Percentiles rank a stretch among this genome's conserved stretches.
phyloP scores from a whole-genome alignment of 768 basidiomycete species.

The Cyathus striatus region DNA sequence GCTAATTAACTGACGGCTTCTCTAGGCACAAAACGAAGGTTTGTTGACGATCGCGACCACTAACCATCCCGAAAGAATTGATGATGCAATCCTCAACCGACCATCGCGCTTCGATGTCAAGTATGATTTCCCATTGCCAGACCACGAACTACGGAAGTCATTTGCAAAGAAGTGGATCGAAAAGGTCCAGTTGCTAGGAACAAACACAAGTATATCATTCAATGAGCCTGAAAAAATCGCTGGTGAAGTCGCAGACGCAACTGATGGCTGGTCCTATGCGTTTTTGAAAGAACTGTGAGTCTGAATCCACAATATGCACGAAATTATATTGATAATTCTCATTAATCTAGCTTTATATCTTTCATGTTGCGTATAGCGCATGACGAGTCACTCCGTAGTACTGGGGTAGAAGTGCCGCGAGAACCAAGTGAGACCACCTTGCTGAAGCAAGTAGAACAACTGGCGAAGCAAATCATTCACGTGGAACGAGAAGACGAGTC shows the following conservation, averaged over 20 bases:
- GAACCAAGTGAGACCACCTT: background rate
- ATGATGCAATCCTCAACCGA: background rate
- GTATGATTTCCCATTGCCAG: background rate
- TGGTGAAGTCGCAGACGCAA: background rate
- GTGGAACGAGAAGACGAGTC: too few species aligned
- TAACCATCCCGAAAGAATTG: background rate
- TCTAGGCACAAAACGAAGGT: background rate
- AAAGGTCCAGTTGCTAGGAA: background rate
- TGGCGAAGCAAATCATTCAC: background rate
- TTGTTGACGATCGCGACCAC: background rate
- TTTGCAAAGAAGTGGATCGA: background rate
- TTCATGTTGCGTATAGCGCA: background rate
- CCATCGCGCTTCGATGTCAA: background rate
- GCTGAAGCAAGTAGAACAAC: background rate
- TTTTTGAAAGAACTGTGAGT: conserved; percentile 1
- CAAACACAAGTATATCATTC: background rate
- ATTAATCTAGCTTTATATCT: background rate
- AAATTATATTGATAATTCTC: background rate
- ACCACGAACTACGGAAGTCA: background rate
- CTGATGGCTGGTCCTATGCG: background rate
- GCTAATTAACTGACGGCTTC: too few species aligned
- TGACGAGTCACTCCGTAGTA: background rate
- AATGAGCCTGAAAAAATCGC: background rate
- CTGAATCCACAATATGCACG: background rate
- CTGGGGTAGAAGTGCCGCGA: background rate